These are phyloP conservation scores for Penicillium lividum DNA, from an alignment of 495 filamentous ascomycete genomes.

Conservation along the genomic window DNA sequence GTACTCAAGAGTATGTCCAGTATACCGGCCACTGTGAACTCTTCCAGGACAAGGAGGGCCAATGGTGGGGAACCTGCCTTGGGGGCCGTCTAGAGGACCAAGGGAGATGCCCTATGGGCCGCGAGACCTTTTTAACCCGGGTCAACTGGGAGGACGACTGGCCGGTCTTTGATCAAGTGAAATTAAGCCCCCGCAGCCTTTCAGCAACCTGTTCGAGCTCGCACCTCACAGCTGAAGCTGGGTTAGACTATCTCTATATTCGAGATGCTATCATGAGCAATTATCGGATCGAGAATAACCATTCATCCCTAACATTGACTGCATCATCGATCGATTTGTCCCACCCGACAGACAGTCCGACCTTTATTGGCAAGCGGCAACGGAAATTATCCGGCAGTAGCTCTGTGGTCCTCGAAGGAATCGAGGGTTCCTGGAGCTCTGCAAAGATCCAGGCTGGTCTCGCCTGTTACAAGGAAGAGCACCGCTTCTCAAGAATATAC, in stretches of 20 bases:
- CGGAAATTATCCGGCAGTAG: slow-evolving; percentile 7
- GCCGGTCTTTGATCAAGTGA: slow-evolving; percentile 10
- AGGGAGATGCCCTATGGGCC: slow-evolving; percentile 58
- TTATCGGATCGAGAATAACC: slow-evolving; percentile 6
- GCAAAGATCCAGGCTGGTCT: slow-evolving; percentile 12
- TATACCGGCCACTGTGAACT: slow-evolving; percentile 32
- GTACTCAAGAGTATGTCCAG: slow-evolving; percentile 37
- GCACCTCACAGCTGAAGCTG: slow-evolving; percentile 6
- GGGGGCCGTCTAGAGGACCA: slow-evolving; percentile 38
- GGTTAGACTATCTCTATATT: slow-evolving; percentile 13
- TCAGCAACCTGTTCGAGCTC: slow-evolving; percentile 7
- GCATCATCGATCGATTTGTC: slow-evolving; percentile 10
- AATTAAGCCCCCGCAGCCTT: slow-evolving; percentile 5
- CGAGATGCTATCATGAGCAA: slow-evolving; percentile 12
- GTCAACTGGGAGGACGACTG: slow-evolving; percentile 46
- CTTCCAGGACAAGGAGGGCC: slow-evolving; percentile 45
- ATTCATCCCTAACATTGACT: slow-evolving; percentile 3
- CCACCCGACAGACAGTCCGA: slow-evolving; percentile 8
- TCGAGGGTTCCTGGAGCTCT: slow-evolving; percentile 1
- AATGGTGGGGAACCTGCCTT: slow-evolving; percentile 57
- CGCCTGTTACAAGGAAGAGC: slow-evolving; percentile 22
- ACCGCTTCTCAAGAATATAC: slow-evolving; percentile 16
- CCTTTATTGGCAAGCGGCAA: slow-evolving; percentile 21
- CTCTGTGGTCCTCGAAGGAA: slow-evolving; percentile 1
- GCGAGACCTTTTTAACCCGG: slow-evolving; percentile 57